phyloP scores from a whole-genome alignment of 2,329 filamentous ascomycete genomes.

The Epichloe gansuensis region DNA sequence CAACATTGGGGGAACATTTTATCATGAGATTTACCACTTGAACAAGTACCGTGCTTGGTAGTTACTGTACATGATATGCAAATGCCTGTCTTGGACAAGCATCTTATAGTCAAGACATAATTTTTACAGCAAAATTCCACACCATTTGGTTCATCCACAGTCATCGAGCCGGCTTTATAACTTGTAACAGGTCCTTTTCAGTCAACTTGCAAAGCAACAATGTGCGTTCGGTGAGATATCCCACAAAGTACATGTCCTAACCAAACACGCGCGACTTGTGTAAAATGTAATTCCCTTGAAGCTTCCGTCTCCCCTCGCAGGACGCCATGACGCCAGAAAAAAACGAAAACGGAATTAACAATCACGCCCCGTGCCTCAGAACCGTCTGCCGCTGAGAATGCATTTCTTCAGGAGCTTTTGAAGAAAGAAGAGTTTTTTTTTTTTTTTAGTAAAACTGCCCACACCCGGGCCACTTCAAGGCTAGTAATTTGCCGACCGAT shows the following conservation, averaged over 20 bases:
- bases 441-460: conserved; percentile 18
- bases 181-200: too few species aligned
- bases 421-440: background rate
- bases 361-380: background rate
- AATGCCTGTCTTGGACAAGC: too few species aligned
- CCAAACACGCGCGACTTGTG: too few species aligned
- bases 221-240: too few species aligned
- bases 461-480: conserved; percentile 34
- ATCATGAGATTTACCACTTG: background rate
- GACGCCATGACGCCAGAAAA: background rate
- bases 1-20: background rate
- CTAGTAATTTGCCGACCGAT: conserved; percentile 46
- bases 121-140: too few species aligned
- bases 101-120: too few species aligned
- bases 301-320: too few species aligned
- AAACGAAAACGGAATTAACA: background rate
- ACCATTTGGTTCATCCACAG: too few species aligned
- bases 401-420: background rate
- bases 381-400: background rate
- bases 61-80: background rate
- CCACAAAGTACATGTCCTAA: too few species aligned
- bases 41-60: background rate
- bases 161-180: too few species aligned
- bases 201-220: too few species aligned
- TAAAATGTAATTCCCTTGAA: too few species aligned